These are phyloP conservation scores for Melampsora americana DNA, from an alignment of 1,284 basidiomycete genomes.

Conservation along the genomic window DNA sequence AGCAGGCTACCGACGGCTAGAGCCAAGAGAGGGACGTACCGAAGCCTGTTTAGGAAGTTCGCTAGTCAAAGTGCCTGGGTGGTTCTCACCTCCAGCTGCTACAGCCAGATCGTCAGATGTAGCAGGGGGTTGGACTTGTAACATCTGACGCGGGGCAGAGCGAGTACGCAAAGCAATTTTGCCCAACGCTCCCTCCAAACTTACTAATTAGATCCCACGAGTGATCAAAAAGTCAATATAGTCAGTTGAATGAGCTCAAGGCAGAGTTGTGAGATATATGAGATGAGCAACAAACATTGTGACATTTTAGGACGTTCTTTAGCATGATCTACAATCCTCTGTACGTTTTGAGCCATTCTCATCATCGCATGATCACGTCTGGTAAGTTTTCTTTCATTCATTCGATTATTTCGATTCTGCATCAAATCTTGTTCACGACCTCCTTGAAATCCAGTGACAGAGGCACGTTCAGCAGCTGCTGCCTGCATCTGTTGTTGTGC, in stretches of 20 bases:
- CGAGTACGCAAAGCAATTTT: slow-evolving; percentile 86
- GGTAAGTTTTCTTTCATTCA: slow-evolving; percentile 63
- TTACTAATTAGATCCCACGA: slow-evolving; percentile 61
- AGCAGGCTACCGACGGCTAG: background rate
- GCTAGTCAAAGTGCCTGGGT: slow-evolving; percentile 29
- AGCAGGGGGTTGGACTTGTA: slow-evolving; percentile 68
- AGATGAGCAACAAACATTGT: slow-evolving; percentile 45
- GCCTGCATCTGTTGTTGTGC: slow-evolving; percentile 52
- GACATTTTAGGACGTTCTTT: slow-evolving; percentile 60
- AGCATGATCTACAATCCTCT: slow-evolving; percentile 89
- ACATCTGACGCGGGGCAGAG: slow-evolving; percentile 88
- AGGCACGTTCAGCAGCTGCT: slow-evolving; percentile 18
- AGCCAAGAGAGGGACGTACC: slow-evolving; percentile 24
- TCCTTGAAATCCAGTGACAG: slow-evolving; percentile 3
- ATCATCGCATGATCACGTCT: slow-evolving; percentile 56
- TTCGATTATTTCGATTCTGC: slow-evolving; percentile 60
- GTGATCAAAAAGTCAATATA: slow-evolving; percentile 36
- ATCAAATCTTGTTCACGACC: slow-evolving; percentile 24
- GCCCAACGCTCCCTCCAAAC: slow-evolving; percentile 89
- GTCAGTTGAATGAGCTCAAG: background rate
- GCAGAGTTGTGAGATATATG: background rate
- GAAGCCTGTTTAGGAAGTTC: slow-evolving; percentile 47
- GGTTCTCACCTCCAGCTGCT: slow-evolving; percentile 45
- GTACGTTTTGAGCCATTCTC: slow-evolving; percentile 94
- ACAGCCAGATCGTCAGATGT: slow-evolving; percentile 32